A percentile compares a stretch with the other conserved stretches of the same genome.
These are phyloP conservation scores for Patellaria atrata DNA, from an alignment of 495 filamentous ascomycete species.

Conservation along the genomic window DNA sequence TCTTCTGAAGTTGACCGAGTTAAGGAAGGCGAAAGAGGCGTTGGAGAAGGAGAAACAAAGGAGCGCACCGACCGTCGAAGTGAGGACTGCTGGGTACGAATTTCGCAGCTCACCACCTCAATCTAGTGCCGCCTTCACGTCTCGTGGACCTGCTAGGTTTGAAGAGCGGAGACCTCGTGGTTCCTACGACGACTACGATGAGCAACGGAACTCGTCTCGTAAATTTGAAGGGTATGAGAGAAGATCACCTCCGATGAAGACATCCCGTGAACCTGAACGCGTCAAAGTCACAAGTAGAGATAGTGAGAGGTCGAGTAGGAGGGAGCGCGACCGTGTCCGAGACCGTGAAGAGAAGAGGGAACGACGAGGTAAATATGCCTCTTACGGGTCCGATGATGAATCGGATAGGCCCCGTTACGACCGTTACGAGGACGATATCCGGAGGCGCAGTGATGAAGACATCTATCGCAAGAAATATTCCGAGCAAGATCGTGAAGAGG, in stretches of 20 bases:
- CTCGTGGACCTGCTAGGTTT: conserved; percentile 11
- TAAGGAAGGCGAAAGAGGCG: conserved; percentile 40
- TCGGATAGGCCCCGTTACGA: conserved; percentile 6
- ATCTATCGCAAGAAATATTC: not conserved
- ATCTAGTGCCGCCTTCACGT: conserved; percentile 8
- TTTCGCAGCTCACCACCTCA: conserved; percentile 12
- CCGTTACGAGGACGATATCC: conserved; percentile 12
- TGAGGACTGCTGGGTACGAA: conserved; percentile 18
- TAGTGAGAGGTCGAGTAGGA: conserved; percentile 12
- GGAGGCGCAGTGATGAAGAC: conserved; percentile 6
- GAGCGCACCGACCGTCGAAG: conserved; percentile 19
- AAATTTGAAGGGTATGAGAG: conserved; percentile 23
- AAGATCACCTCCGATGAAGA: too few relatives aligned
- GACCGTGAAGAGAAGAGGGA: conserved; percentile 19
- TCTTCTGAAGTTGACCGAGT: conserved; percentile 46
- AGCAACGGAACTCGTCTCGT: conserved; percentile 15
- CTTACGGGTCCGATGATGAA: conserved; percentile 12
- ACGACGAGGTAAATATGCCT: conserved; percentile 10
- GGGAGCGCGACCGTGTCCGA: conserved; percentile 16
- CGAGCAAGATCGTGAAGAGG: conserved; percentile 1
- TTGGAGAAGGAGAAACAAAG: conserved; percentile 32
- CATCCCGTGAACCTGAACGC: conserved; percentile 13
- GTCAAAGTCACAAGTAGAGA: conserved; percentile 7
- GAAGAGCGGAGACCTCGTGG: conserved; percentile 18
- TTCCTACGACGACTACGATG: conserved; percentile 18